Evolutionary conservation across 2,329 filamentous ascomycete genomes (phyloP), one percentile per base, ranked within the genome.

Genomic region (Alternaria triticimaculans): DNA sequence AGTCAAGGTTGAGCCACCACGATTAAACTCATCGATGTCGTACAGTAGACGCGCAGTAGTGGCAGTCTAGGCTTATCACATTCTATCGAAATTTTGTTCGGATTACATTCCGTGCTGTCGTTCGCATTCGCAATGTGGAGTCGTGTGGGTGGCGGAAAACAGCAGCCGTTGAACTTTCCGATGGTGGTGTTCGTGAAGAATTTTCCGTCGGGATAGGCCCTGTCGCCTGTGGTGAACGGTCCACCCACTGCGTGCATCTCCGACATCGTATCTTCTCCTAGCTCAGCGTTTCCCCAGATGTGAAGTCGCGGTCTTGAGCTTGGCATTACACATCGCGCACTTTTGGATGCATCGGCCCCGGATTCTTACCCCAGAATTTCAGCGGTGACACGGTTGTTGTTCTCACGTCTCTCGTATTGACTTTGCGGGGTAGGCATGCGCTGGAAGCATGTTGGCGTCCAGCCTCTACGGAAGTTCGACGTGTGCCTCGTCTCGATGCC

Each of bases 241-340:
- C 18, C 37, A 50, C 18, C 51, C 53, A 33, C 18, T 25, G 37
- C n/a, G 14, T 45, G 15, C 20, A 58, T 58, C 37, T 44, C 46
- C 59, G 59, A 45, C 30, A 15, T 23, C 28, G n/a, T 60, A 49
- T 11, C 37, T 11, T 11, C 26, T 37, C 53, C 51, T 56, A 30
- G 33, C 26, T 20, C 44, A 37, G 26, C 6, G 12, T 26, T 33
- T 28, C 25, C 37, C 44, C 33, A 41, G 37, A 51, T 8, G 44
- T 41, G 28, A 18, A 58, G 23, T 58, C 30, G 18, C 37, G 3
- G 10, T 26, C 11, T 28, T n/a, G 25, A 50, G 56, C 60, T 63
- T 63, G 60, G 60, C 60, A 63, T 63, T 63, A 63, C 56, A 54
- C 57, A 63, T 63, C 44, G 60, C 60, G 60, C 21, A 25, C 20